Evolutionary conservation across 164 flowering plant species (phyloP), one percentile per base, ranked within the genome.

Genomic region (Chimonanthus salicifolius): DNA sequence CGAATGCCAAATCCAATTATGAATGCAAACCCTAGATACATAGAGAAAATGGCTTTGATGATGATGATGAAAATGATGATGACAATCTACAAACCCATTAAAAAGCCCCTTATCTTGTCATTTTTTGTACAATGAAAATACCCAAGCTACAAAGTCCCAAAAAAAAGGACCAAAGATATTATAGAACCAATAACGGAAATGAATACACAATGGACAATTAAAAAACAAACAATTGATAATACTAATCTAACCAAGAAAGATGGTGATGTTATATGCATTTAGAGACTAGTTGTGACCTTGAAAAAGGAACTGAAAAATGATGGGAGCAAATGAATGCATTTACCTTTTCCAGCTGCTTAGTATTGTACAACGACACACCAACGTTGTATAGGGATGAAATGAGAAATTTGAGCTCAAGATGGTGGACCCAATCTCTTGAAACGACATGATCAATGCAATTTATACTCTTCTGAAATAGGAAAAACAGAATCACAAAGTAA

Each of bases 281-380:
- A 33, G 33, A 33, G 33, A 33, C 33, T 33, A 33, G 33, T 33
- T 33, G 60, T 11, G 15, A 54, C 16, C 60, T 54, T 10, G 60
- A 54, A 4, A 54, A 10, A 4, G 16, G 16, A 54, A 54, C 60
- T n/a, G n/a, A 11, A n/a, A 54, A 54, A 54, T 54, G 60, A 13
- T n/a, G 16, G 60, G 16, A 54, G 11, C 60, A 13, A n/a, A 4
- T 10, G 16, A 9, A 54, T 13, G 60, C 60, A 7, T 4, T 2
- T 85, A 95, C 99, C 99, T 88, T 83, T 76, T 83, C 78, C 69
- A 85, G 9, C 68, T 81, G 86, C 71, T 88, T 86, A 68, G 75
- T 72, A 68, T 88, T 85, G 87, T 85, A 88, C 74, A 89, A 74
- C 72, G 78, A 74, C 5, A 91, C 83, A 63, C 90, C 94, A 73